phyloP scores from a whole-genome alignment of 257 asterid species.

The Capsicum baccatum region DNA sequence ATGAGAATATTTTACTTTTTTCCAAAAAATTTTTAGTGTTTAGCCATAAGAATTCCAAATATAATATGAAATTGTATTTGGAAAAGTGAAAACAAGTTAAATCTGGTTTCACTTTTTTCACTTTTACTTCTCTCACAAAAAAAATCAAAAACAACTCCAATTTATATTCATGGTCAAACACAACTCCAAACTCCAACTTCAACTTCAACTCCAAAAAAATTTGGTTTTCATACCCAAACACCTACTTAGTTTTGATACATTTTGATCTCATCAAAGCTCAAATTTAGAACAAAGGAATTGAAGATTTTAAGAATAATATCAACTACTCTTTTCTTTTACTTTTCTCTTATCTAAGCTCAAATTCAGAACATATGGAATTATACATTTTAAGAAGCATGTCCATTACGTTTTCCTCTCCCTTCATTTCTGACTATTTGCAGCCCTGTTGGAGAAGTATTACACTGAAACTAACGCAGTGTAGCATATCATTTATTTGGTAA shows the following conservation, averaged over 20 bases:
- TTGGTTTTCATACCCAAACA: no score
- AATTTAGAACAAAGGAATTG: not conserved
- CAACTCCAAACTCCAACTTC: no score
- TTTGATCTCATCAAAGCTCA: constrained; percentile 15
- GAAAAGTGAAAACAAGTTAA: no score
- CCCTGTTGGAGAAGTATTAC: not conserved
- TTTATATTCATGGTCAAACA: no score
- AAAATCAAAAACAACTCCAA: no score
- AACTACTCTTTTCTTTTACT: constrained; percentile 20
- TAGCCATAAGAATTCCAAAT: no score
- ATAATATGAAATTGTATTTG: no score
- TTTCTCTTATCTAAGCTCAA: constrained; percentile 8
- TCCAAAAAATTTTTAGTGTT: no score
- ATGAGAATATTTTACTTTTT: no score
- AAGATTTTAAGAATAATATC: constrained; percentile 2
- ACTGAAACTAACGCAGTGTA: constrained; percentile 20
- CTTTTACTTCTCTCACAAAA: no score
- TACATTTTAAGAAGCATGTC: constrained; percentile 10
- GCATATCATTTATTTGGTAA: constrained; percentile 19
- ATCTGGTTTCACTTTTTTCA: no score
- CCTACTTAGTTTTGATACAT: not conserved
- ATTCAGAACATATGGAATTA: constrained; percentile 17
- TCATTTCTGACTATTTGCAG: not conserved
- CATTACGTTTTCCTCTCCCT: constrained; percentile 9
- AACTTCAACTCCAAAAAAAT: no score